These are phyloP conservation scores for Rhododendron henanense DNA, from an alignment of 148 eudicot species.

Conservation along the genomic window DNA sequence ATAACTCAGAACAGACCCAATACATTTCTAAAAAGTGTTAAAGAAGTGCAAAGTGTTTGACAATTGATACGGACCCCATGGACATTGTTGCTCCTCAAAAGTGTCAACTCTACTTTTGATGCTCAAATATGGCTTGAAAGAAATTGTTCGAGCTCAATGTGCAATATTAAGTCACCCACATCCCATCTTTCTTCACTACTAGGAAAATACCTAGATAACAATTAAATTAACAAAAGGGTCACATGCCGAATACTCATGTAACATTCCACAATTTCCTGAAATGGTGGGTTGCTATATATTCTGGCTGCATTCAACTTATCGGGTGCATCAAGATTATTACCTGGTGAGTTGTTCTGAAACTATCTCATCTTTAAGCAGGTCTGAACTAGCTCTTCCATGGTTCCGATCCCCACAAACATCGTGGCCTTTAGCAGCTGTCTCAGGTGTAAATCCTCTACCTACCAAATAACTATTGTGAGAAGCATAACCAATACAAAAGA, in stretches of 20 bases:
- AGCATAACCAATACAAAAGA: neutral
- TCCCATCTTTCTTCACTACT: neutral
- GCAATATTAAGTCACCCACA: neutral
- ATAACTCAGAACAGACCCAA: neutral
- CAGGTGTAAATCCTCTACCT: conserved; percentile 26
- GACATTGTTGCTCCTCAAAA: neutral
- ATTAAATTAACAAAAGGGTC: neutral
- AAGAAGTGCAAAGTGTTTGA: neutral
- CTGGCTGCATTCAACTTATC: neutral
- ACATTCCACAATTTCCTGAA: neutral
- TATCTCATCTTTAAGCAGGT: conserved; percentile 74
- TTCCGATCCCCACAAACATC: conserved; percentile 20
- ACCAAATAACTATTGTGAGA: neutral
- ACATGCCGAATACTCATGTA: neutral
- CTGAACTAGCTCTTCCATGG: conserved; percentile 26
- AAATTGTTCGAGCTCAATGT: neutral
- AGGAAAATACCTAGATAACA: neutral
- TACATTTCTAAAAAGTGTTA: neutral
- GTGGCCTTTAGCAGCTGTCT: conserved; percentile 22
- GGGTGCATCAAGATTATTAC: conserved; percentile 22
- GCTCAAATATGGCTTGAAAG: neutral
- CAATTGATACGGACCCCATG: neutral
- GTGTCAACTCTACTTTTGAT: neutral
- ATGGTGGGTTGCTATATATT: neutral
- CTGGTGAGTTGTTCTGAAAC: conserved; percentile 96